A percentile compares a stretch with the other conserved stretches of the same genome.
These are phyloP conservation scores for Diaporthe sp. DNA, from an alignment of 2,329 filamentous ascomycete genomes.

Conservation along the genomic window DNA sequence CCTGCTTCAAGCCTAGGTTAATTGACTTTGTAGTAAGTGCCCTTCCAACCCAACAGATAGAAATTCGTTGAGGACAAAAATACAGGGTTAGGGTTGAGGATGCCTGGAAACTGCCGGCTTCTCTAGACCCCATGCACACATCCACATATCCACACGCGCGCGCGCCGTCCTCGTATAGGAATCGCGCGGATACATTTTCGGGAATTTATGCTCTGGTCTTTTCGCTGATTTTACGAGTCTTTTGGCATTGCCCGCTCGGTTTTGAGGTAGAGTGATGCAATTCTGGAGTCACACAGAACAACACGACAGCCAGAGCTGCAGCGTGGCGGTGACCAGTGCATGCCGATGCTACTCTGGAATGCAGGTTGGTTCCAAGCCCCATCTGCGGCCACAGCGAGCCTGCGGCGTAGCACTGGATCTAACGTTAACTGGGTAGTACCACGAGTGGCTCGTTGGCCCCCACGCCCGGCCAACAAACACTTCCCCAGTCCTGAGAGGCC, in stretches of 20 bases:
- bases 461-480: background rate
- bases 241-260: background rate
- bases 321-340: slow-evolving; percentile 9
- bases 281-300: background rate
- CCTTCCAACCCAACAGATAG: background rate
- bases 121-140: background rate
- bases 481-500: background rate
- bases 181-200: too few species aligned
- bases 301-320: background rate
- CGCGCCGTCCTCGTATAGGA: too few species aligned
- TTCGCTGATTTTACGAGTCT: too few species aligned
- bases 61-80: background rate
- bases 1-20: background rate
- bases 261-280: background rate
- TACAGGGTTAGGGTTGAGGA: background rate
- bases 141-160: background rate
- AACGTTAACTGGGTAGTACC: background rate
- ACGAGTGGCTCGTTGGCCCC: slow-evolving; percentile 5
- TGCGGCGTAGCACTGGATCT: background rate
- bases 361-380: slow-evolving; percentile 29
- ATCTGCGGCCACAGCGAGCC: background rate
- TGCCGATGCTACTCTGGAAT: slow-evolving; percentile 13
- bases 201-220: background rate
- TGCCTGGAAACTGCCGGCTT: background rate
- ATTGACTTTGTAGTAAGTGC: background rate